Conservation (phyloP, 257 asterid species). For the Solanum tarapatanum region DNA sequence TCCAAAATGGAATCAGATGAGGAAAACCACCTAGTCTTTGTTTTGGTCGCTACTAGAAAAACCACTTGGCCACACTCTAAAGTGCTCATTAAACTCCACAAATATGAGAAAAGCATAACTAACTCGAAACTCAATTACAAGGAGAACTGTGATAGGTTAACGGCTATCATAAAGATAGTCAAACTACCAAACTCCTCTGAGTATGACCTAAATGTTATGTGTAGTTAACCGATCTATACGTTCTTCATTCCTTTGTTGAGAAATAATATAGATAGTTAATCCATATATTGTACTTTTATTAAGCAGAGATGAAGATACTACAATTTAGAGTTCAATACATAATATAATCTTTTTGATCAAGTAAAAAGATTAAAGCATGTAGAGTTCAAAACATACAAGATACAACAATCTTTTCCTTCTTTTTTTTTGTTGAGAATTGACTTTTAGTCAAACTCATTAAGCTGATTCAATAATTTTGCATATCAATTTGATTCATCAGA, state of each 20-base stretch:
- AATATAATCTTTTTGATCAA: not conserved
- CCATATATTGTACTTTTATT: not conserved
- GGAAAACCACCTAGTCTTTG: not conserved
- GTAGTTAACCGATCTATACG: not conserved
- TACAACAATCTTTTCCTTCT: not conserved
- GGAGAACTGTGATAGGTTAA: not conserved
- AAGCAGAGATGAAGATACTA: not conserved
- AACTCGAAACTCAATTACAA: not conserved
- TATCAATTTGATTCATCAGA: not conserved
- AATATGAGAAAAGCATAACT: not conserved
- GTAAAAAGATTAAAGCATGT: not conserved
- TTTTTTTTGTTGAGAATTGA: not conserved
- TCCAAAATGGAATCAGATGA: not conserved
- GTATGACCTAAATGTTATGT: not conserved
- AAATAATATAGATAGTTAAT: not conserved
- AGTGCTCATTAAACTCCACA: not conserved
- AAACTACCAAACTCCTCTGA: not conserved
- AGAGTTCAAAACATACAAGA: not conserved
- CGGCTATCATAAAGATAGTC: not conserved
- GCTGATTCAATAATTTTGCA: not conserved
- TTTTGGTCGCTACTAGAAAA: not conserved
- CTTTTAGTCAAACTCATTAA: not conserved
- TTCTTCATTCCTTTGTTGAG: not conserved
- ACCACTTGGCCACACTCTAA: not conserved
- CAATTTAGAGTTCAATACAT: not conserved